A percentile compares a stretch with the other conserved stretches of the same genome.
Conservation (phyloP, 352 stramenopile genomes). For the Phytophthora agathidicida region DNA sequence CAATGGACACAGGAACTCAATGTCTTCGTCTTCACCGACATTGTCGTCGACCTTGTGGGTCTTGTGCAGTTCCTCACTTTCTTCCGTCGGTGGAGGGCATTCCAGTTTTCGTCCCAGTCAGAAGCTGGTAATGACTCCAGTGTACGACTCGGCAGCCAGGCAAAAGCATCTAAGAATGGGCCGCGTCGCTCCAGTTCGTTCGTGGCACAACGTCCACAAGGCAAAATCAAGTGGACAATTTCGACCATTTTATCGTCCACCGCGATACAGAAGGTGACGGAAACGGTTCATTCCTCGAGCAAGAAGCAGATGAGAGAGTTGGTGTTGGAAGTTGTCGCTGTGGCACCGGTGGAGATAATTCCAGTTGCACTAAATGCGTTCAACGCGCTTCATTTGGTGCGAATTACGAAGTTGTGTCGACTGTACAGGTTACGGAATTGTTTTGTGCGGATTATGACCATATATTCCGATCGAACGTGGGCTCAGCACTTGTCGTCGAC, state of each 20-base stretch:
- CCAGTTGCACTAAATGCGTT: conserved; percentile 31
- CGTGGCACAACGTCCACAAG: not conserved
- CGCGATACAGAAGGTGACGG: conserved; percentile 1
- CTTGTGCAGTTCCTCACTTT: conserved; percentile 49
- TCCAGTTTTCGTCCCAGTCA: no score
- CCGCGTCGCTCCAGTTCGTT: no score
- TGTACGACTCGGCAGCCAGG: no score
- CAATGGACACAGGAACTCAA: conserved; percentile 51
- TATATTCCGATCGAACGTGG: conserved; percentile 49
- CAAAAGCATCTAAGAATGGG: no score
- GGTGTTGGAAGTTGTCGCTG: conserved; percentile 51
- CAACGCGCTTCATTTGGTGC: conserved; percentile 64
- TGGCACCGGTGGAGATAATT: conserved; percentile 60
- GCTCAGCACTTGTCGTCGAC: conserved; percentile 60
- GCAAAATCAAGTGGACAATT: conserved; percentile 55
- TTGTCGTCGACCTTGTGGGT: conserved; percentile 49
- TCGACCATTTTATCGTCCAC: conserved; percentile 32
- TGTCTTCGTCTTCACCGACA: conserved; percentile 44
- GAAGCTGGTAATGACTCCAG: conserved; percentile 33
- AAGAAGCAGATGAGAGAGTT: conserved; percentile 38
- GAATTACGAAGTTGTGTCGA: conserved; percentile 64
- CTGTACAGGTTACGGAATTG: conserved; percentile 48
- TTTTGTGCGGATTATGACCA: conserved; percentile 44
- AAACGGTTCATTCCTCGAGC: not conserved
- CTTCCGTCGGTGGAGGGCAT: conserved; percentile 38